Evolutionary conservation across 345 rosid species (phyloP).

Genomic region (Syzygium grande): DNA sequence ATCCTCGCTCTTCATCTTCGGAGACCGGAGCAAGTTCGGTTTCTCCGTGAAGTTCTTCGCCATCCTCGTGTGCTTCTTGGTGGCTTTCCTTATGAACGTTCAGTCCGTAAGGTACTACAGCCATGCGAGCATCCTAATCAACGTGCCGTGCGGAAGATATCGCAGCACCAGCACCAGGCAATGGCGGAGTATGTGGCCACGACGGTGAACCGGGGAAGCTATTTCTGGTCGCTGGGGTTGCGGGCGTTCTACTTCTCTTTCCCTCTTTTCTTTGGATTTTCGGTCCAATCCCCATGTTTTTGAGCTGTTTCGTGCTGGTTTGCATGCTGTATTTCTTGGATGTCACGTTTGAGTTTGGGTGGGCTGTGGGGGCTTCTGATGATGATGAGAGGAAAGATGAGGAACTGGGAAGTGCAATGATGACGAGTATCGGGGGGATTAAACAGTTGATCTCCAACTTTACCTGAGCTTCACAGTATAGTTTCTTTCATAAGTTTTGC

Average conservation of each 20-base stretch:
- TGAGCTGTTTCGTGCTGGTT: conserved; percentile 60
- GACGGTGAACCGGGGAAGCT: conserved; percentile 84
- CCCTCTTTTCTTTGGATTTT: conserved; percentile 87
- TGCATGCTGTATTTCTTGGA: conserved; percentile 75
- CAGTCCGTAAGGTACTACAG: conserved; percentile 89
- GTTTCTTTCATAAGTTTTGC: not conserved
- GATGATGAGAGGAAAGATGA: conserved; percentile 5
- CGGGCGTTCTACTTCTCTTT: conserved; percentile 82
- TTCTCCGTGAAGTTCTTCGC: conserved; percentile 82
- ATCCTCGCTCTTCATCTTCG: conserved; percentile 43
- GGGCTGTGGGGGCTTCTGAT: conserved; percentile 8
- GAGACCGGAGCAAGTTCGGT: conserved; percentile 40
- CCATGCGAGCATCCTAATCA: conserved; percentile 71
- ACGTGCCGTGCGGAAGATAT: conserved; percentile 54
- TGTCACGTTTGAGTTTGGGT: not conserved
- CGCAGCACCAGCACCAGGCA: conserved; percentile 19
- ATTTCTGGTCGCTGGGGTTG: conserved; percentile 85
- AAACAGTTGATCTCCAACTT: not conserved
- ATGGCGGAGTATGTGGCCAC: conserved; percentile 62
- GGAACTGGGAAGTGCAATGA: conserved; percentile 6
- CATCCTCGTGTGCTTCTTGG: conserved; percentile 73
- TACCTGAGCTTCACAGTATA: not conserved
- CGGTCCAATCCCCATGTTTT: conserved; percentile 92
- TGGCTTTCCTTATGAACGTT: conserved; percentile 85
- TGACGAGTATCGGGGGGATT: not conserved